Conservation (phyloP, 208 protist genomes). For the Acanthamoeba rhysodes region DNA sequence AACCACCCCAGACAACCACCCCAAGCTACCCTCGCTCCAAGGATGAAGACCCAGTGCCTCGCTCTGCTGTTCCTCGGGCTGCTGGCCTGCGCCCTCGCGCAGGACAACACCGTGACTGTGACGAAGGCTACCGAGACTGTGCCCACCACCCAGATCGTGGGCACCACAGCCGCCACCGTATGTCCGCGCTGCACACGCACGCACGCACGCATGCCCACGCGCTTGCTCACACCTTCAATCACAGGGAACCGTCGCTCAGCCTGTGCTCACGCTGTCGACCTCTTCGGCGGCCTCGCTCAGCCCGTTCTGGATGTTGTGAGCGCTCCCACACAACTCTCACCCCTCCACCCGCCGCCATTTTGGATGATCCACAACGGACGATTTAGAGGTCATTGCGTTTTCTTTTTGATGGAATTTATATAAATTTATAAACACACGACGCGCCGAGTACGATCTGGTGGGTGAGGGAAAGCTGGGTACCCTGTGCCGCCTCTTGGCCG, state of each 20-base stretch:
- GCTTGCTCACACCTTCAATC: not conserved
- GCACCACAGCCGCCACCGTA: not conserved
- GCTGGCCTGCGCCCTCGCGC: not conserved
- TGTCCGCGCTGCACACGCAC: not conserved
- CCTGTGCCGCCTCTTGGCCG: not conserved
- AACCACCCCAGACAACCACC: not conserved
- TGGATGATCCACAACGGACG: too few species aligned
- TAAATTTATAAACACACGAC: too few species aligned
- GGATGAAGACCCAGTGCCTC: not conserved
- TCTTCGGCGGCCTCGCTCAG: not conserved
- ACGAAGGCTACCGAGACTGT: not conserved
- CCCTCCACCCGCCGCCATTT: not conserved
- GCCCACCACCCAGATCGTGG: not conserved
- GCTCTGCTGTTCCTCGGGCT: not conserved
- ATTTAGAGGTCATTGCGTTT: too few species aligned
- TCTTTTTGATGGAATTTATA: too few species aligned
- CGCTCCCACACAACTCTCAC: not conserved
- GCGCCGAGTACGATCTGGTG: not conserved
- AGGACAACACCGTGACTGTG: conserved; percentile 24
- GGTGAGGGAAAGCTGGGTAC: not conserved
- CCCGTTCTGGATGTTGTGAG: conserved; percentile 45
- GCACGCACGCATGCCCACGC: not conserved
- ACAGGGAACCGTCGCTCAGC: not conserved
- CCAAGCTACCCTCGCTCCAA: not conserved
- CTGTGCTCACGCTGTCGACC: not conserved